These are phyloP conservation scores for Saturnispora besseyi DNA, from an alignment of 805 yeast species.

Conservation along the genomic window DNA sequence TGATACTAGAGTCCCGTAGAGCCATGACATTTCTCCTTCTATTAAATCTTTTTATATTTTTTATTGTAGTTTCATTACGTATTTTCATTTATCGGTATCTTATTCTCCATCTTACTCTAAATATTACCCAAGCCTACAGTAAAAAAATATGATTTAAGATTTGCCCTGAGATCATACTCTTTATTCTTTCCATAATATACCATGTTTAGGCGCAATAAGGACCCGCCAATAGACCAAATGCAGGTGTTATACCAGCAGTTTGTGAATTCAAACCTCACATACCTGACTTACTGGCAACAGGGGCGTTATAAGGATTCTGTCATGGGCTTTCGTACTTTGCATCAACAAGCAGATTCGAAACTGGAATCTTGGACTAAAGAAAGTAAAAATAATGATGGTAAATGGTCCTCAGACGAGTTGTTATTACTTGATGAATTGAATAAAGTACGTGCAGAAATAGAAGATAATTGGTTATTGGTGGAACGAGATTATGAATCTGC, in stretches of 20 bases:
- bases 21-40: conserved; percentile 6
- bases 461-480: conserved; percentile 7
- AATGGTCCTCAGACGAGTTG: conserved; percentile 37
- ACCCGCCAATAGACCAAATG: conserved; percentile 8
- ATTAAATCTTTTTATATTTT: neutral
- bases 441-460: conserved; percentile 14
- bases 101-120: too few species aligned
- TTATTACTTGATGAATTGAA: conserved; percentile 31
- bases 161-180: neutral
- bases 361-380: conserved; percentile 43
- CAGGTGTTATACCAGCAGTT: conserved; percentile 11
- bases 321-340: neutral
- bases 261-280: conserved; percentile 4
- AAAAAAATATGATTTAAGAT: neutral
- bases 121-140: neutral
- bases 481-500: conserved; percentile 7
- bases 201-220: conserved; percentile 8
- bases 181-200: neutral
- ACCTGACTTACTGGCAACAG: conserved; percentile 4
- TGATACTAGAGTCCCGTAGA: conserved; percentile 11
- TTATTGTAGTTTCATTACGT: neutral
- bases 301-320: conserved; percentile 1
- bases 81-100: neutral
- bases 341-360: conserved; percentile 38
- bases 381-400: conserved; percentile 19